Evolutionary conservation across 192 early-diverging fungal genomes (phyloP).

Genomic region (Spizellomyces punctatus): DNA sequence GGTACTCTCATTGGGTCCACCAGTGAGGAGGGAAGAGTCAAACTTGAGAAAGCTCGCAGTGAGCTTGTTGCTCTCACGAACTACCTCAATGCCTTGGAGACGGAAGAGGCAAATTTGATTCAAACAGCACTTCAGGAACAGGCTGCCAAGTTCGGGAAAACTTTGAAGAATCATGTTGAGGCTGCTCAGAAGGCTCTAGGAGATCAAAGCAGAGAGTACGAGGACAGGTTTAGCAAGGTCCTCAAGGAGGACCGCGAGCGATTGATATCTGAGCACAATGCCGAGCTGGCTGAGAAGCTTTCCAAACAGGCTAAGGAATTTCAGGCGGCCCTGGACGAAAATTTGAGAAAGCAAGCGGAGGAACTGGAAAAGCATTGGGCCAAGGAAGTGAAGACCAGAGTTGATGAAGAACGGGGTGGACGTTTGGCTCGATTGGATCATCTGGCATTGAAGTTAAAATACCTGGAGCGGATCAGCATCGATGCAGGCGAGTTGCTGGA

Average conservation of each 20-base stretch:
- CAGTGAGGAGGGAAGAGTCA: conserved; percentile 3
- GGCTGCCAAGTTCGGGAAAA: conserved; percentile 47
- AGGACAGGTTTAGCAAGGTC: conserved; percentile 47
- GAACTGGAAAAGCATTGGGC: conserved; percentile 73
- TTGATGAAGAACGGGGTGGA: conserved; percentile 89
- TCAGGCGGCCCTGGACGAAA: conserved; percentile 57
- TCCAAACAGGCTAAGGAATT: conserved; percentile 42
- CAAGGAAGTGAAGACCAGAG: conserved; percentile 71
- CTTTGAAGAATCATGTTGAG: conserved; percentile 44
- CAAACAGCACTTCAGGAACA: conserved; percentile 52
- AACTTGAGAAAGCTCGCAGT: conserved; percentile 17
- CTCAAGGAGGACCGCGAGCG: conserved; percentile 48
- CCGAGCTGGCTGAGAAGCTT: conserved; percentile 41
- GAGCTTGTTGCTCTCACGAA: conserved; percentile 19
- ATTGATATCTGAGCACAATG: conserved; percentile 55
- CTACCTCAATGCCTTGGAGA: conserved; percentile 27
- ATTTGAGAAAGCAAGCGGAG: conserved; percentile 67
- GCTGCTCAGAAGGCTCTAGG: conserved; percentile 59
- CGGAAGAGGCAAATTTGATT: conserved; percentile 35
- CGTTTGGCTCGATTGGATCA: conserved; percentile 85
- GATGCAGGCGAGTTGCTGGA: conserved; percentile 71
- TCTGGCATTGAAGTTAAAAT: conserved; percentile 74
- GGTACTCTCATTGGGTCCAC: not conserved
- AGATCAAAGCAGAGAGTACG: conserved; percentile 55
- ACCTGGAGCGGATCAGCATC: conserved; percentile 68